phyloP scores from a whole-genome alignment of 2,329 filamentous ascomycete species.

The Aspergillus sp. region DNA sequence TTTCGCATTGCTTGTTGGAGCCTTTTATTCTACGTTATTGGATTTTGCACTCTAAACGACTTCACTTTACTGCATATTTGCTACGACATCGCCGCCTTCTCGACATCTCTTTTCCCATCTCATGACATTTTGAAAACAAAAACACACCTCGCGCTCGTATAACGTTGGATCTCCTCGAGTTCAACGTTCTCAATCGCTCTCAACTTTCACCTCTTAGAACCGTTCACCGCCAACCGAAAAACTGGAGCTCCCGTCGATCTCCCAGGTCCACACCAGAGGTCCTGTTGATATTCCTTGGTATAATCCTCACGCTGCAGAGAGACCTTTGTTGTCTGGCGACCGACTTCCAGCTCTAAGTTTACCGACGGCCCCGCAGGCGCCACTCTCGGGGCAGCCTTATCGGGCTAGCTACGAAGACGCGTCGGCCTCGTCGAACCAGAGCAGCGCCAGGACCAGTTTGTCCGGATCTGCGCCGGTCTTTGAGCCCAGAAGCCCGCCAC shows the following conservation, averaged over 20 bases:
- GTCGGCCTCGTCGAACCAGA: slow-evolving; percentile 53
- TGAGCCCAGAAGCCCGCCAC: slow-evolving; percentile 74
- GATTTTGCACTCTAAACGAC: slow-evolving; percentile 8
- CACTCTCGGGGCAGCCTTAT: slow-evolving; percentile 74
- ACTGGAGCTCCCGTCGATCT: slow-evolving; percentile 90
- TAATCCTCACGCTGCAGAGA: slow-evolving; percentile 68
- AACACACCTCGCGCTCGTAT: slow-evolving; percentile 3
- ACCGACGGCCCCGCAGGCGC: slow-evolving; percentile 65
- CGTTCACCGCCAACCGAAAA: slow-evolving; percentile 70
- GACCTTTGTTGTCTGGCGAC: slow-evolving; percentile 71
- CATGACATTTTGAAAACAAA: slow-evolving; percentile 20
- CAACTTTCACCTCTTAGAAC: slow-evolving; percentile 29
- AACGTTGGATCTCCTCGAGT: slow-evolving; percentile 30
- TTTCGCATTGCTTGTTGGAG: slow-evolving; percentile 29
- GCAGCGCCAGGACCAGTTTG: slow-evolving; percentile 61
- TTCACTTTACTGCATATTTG: slow-evolving; percentile 17
- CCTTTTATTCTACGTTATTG: slow-evolving; percentile 17
- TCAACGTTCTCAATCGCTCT: slow-evolving; percentile 26
- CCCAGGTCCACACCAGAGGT: slow-evolving; percentile 80
- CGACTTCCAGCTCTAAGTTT: slow-evolving; percentile 73
- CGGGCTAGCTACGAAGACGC: slow-evolving; percentile 75
- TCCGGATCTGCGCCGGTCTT: slow-evolving; percentile 56
- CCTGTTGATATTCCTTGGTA: slow-evolving; percentile 72
- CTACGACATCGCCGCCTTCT: slow-evolving; percentile 1
- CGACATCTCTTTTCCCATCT: slow-evolving; percentile 20